Evolutionary conservation across 2,329 filamentous ascomycete genomes (phyloP).

Genomic region (Penicillium sp.): DNA sequence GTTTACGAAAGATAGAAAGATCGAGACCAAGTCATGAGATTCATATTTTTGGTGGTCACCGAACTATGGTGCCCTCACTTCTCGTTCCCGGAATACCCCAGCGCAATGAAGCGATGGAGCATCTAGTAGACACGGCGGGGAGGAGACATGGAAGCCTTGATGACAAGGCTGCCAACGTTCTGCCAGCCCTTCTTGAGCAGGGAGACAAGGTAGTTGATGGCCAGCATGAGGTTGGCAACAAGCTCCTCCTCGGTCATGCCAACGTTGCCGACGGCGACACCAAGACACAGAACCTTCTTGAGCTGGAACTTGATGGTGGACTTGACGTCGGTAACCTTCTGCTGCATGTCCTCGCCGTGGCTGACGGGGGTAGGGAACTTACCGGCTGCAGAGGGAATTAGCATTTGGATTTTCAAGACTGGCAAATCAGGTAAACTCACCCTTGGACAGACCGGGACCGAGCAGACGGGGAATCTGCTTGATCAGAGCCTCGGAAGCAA

Average conservation of each 20-base stretch:
- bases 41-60: conserved; percentile 30
- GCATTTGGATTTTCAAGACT: conserved; percentile 6
- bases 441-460: conserved; percentile 96
- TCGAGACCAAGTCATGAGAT: conserved; percentile 30
- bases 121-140: conserved; percentile 94
- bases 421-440: conserved; percentile 45
- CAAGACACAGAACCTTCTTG: conserved; percentile 99
- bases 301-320: conserved; percentile 99
- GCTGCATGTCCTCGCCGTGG: conserved; percentile 85
- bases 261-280: conserved; percentile 98
- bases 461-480: conserved; percentile 99
- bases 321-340: conserved; percentile 99
- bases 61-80: conserved; percentile 31
- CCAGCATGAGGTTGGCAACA: conserved; percentile 97
- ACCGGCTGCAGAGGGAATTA: conserved; percentile 61
- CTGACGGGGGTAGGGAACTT: conserved; percentile 99
- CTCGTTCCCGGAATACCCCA: conserved; percentile 21
- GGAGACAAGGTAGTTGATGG: conserved; percentile 99
- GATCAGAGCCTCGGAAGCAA: conserved; percentile 95
- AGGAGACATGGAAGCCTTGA: conserved; percentile 99
- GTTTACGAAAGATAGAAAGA: conserved; percentile 3
- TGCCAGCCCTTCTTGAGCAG: conserved; percentile 99
- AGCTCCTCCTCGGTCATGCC: conserved; percentile 95
- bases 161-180: conserved; percentile 98
- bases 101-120: conserved; percentile 28